Percentiles rank a stretch among this genome's conserved stretches.
Conservation (phyloP, 257 asterid species). For the Gentiana straminea region DNA sequence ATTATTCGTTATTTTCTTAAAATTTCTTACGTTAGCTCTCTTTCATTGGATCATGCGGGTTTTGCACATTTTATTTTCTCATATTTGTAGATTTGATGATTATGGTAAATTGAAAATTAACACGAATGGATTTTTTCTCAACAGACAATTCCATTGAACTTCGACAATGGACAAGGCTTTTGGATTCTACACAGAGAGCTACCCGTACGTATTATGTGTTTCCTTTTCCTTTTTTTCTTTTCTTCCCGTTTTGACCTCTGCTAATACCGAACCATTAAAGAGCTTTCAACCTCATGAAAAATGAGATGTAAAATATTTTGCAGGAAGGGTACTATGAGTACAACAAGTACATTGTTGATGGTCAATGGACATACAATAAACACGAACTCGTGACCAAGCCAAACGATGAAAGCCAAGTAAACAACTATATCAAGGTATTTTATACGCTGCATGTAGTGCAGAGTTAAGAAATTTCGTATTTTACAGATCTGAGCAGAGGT, state of each 20-base stretch:
- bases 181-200: constrained; percentile 69
- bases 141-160: constrained; percentile 64
- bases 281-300: neutral
- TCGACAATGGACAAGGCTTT: constrained; percentile 33
- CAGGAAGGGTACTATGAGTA: constrained; percentile 95
- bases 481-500: neutral
- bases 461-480: neutral
- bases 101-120: constrained; percentile 7
- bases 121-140: constrained; percentile 8
- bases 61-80: neutral
- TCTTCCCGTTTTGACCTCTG: neutral
- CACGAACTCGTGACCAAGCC: constrained; percentile 47
- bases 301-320: constrained; percentile 4
- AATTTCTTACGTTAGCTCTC: neutral
- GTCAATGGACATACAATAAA: constrained; percentile 57
- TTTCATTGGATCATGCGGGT: too few relatives aligned
- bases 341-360: constrained; percentile 85
- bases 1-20: neutral
- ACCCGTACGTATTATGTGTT: constrained; percentile 41
- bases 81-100: constrained; percentile 6
- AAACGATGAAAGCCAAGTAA: constrained; percentile 77
- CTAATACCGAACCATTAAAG: neutral
- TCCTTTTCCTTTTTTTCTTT: neutral
- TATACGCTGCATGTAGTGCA: too few relatives aligned
- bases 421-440: constrained; percentile 70